These are phyloP conservation scores for Xylaria sp. DNA, from an alignment of 2,329 filamentous ascomycete genomes.

Conservation along the genomic window DNA sequence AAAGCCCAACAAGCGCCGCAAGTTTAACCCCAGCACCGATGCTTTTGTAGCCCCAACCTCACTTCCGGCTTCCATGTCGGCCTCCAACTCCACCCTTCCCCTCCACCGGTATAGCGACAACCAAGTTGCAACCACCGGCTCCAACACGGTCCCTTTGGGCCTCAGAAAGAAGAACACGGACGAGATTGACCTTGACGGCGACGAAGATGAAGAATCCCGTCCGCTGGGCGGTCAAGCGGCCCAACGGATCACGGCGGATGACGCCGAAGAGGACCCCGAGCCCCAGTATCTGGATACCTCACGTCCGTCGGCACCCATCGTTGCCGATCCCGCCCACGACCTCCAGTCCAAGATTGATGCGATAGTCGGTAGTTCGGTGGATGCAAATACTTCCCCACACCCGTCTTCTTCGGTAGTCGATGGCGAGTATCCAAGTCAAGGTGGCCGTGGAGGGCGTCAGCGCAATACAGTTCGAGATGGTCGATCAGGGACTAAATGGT, in stretches of 20 bases:
- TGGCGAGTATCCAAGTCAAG: slow-evolving; percentile 4
- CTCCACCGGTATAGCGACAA: slow-evolving; percentile 23
- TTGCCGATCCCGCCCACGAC: slow-evolving; percentile 19
- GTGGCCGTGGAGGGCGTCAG: slow-evolving; percentile 29
- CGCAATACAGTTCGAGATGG: slow-evolving; percentile 36
- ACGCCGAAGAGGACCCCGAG: slow-evolving; percentile 23
- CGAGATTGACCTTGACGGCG: slow-evolving; percentile 53
- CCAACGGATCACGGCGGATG: neutral
- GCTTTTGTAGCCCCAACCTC: slow-evolving; percentile 36
- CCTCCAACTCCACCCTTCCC: slow-evolving; percentile 30
- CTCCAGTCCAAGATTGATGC: slow-evolving; percentile 39
- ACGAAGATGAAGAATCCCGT: slow-evolving; percentile 29
- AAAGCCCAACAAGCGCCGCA: slow-evolving; percentile 66
- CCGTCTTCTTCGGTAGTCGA: slow-evolving; percentile 7
- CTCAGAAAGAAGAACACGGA: slow-evolving; percentile 47
- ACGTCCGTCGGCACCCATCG: slow-evolving; percentile 37
- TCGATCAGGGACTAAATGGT: slow-evolving; percentile 59
- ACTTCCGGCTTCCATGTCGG: slow-evolving; percentile 30
- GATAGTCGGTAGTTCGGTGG: slow-evolving; percentile 31
- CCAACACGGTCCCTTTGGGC: slow-evolving; percentile 48
- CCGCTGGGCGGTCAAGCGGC: neutral
- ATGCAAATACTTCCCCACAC: slow-evolving; percentile 1
- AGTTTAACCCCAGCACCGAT: slow-evolving; percentile 62
- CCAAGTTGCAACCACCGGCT: slow-evolving; percentile 35
- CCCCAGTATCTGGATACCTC: slow-evolving; percentile 44